Evolutionary conservation across 495 filamentous ascomycete species (phyloP), one percentile per base, ranked within the genome.

Genomic region (Hypoxylon subgilvum): DNA sequence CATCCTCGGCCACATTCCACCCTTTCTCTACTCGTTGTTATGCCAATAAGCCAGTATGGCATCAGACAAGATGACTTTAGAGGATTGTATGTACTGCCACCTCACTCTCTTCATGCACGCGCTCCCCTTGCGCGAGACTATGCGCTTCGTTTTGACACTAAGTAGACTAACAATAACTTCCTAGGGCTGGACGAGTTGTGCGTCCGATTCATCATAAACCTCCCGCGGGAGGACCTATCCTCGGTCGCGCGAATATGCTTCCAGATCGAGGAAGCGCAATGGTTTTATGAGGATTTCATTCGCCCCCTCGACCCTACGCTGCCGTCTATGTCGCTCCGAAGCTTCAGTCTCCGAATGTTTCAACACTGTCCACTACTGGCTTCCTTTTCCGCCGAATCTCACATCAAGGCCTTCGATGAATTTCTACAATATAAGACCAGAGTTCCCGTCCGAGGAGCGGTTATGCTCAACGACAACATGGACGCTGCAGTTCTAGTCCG

Each of bases 241-340:
- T 90, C 88, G 0, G 89, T 96, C 16, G 91, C 92, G 67, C 89
- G 94, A 59, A 91, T 97, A 68, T 96, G 92, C 73, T 98, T 98
- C 72, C 92, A 97, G 76, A 88, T 98, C 49, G 94, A 98, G 74
- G 95, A 97, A 69, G 94, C 94, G 68, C 94, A 98, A 88, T 98
- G 94, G 94, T 97, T 92, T 73, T 98, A 97, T 85, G 95, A 97
- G 74, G 94, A 98, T 74, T 98, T 97, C 69, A 89, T 98, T 72
- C 89, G 95, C 28, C 92, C 91, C 23, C 77, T 92, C 47, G 90
- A 96, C 68, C 91, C 91, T 6, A 79, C 80, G 25, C 76, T 97
- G 2, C 95, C 95, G 5, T 90, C 88, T 1, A 84, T 97, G 72
- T 85, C 85, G 28, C 82, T 97, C 7, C 85, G 88, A 39, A 82